These are phyloP conservation scores for Leccinum pallidistipes DNA, from an alignment of 1,284 basidiomycete genomes.

Conservation along the genomic window DNA sequence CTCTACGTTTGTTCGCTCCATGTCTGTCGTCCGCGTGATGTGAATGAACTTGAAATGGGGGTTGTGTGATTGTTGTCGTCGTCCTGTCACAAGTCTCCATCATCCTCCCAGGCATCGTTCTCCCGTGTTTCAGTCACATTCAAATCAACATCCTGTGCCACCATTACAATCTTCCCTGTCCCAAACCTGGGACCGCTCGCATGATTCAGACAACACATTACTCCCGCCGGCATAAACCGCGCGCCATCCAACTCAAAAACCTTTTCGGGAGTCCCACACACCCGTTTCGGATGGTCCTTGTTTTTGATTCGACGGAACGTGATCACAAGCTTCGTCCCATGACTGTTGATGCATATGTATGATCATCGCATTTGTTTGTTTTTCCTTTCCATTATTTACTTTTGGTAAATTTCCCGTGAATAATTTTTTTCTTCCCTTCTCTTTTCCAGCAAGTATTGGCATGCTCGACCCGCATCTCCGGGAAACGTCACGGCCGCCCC, in stretches of 20 bases:
- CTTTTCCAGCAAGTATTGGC: not conserved
- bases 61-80: slow-evolving; percentile 14
- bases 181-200: slow-evolving; percentile 12
- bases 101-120: slow-evolving; percentile 21
- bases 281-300: slow-evolving; percentile 15
- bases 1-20: slow-evolving; percentile 29
- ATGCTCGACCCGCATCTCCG: slow-evolving; percentile 24
- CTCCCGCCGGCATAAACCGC: slow-evolving; percentile 14
- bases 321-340: slow-evolving; percentile 9
- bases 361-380: slow-evolving; percentile 8
- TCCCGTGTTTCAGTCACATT: slow-evolving; percentile 20
- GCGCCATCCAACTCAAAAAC: not conserved
- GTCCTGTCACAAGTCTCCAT: slow-evolving; percentile 9
- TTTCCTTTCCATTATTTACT: slow-evolving; percentile 21
- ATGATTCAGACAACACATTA: slow-evolving; percentile 10
- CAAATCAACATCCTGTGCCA: slow-evolving; percentile 8
- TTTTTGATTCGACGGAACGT: not conserved
- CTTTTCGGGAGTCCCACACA: not conserved
- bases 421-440: slow-evolving; percentile 9
- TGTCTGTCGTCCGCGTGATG: slow-evolving; percentile 14
- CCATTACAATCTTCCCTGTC: slow-evolving; percentile 8
- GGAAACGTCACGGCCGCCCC: slow-evolving; percentile 21
- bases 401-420: slow-evolving; percentile 17
- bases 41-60: not conserved
- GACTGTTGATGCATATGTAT: not conserved